Conservation (phyloP, 2,329 filamentous ascomycete species). For the Fusarium brachygibbosum region DNA sequence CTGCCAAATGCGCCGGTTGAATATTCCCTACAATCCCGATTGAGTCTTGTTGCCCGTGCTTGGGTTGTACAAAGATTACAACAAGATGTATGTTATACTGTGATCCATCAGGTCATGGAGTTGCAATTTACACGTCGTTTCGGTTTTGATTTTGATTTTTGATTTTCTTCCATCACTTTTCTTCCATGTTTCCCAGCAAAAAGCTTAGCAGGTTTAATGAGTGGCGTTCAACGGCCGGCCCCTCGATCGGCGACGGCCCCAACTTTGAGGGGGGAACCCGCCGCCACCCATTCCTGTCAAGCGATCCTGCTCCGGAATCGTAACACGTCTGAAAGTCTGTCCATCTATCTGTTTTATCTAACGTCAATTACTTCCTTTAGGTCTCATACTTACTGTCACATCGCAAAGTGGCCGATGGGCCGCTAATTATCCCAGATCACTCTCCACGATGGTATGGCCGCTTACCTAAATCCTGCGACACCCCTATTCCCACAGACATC, state of each 20-base stretch:
- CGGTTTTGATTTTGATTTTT: not conserved
- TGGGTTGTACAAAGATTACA: constrained; percentile 49
- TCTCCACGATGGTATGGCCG: constrained; percentile 56
- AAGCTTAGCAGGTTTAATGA: constrained; percentile 38
- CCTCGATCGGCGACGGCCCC: constrained; percentile 44
- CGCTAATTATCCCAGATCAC: constrained; percentile 43
- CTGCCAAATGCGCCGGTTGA: constrained; percentile 50
- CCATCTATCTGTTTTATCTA: constrained; percentile 36
- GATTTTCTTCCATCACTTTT: not conserved
- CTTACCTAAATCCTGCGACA: constrained; percentile 45
- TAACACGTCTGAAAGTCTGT: constrained; percentile 36
- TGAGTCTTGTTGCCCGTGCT: constrained; percentile 53
- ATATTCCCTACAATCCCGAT: constrained; percentile 43
- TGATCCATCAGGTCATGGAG: constrained; percentile 5
- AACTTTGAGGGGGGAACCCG: constrained; percentile 42
- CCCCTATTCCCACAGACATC: constrained; percentile 37
- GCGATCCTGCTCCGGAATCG: constrained; percentile 29
- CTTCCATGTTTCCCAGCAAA: constrained; percentile 12
- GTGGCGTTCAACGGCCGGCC: constrained; percentile 46
- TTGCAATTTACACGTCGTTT: constrained; percentile 14
- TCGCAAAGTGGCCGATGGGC: constrained; percentile 36
- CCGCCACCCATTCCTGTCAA: constrained; percentile 45
- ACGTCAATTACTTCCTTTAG: constrained; percentile 39
- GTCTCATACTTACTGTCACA: constrained; percentile 32
- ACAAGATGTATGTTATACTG: constrained; percentile 39